Percentiles rank a stretch among this genome's conserved stretches.
phyloP scores from a whole-genome alignment of 352 stramenopile species.

The Thalassiosira oceanica region DNA sequence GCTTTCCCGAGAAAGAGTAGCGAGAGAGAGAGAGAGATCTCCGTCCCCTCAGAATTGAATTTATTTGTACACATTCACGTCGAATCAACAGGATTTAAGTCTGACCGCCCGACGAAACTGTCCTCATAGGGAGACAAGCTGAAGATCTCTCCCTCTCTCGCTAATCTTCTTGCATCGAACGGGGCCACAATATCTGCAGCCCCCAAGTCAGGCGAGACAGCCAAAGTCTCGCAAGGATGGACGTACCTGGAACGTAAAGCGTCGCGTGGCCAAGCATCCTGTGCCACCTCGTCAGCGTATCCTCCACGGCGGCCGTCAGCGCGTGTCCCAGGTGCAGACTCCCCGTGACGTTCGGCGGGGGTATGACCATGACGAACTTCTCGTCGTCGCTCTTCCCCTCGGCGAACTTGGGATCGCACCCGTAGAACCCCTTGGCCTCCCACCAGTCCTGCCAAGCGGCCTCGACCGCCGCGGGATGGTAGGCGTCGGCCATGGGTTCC shows the following conservation, averaged over 20 bases:
- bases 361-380: slow-evolving; percentile 99
- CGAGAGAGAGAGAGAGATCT: too few species aligned
- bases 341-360: slow-evolving; percentile 96
- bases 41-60: too few species aligned
- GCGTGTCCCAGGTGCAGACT: slow-evolving; percentile 97
- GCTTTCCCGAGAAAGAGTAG: too few species aligned
- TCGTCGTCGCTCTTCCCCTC: slow-evolving; percentile 83
- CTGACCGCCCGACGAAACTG: slow-evolving; percentile 42
- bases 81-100: too few species aligned
- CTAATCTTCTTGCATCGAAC: slow-evolving; percentile 23
- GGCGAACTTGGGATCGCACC: slow-evolving; percentile 86
- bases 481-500: slow-evolving; percentile 89
- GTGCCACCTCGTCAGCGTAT: slow-evolving; percentile 95
- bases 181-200: neutral
- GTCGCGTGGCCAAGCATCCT: slow-evolving; percentile 96
- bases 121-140: slow-evolving; percentile 25
- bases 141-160: slow-evolving; percentile 8
- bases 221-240: neutral
- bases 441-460: slow-evolving; percentile 98
- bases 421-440: slow-evolving; percentile 94
- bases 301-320: slow-evolving; percentile 95
- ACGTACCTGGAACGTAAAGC: slow-evolving; percentile 90
- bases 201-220: neutral
- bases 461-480: slow-evolving; percentile 96
- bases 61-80: too few species aligned